phyloP scores from a whole-genome alignment of 1,284 basidiomycete species.

The Ustilago nuda region DNA sequence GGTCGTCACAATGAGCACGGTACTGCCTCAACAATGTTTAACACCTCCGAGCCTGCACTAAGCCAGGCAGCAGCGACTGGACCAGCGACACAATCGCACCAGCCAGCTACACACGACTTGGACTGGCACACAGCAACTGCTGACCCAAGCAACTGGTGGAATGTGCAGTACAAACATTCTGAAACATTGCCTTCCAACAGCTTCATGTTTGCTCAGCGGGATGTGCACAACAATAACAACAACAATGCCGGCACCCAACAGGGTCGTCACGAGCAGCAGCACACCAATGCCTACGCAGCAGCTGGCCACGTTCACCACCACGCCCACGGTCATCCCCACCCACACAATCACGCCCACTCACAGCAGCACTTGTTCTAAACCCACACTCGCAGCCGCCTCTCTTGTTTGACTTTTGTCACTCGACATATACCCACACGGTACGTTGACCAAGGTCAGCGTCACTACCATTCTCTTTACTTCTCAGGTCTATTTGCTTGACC shows the following conservation, averaged over 20 bases:
- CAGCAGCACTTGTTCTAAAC: background rate
- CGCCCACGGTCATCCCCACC: conserved; percentile 8
- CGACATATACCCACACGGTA: conserved; percentile 10
- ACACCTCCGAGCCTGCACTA: conserved; percentile 34
- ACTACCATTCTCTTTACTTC: background rate
- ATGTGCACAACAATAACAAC: conserved; percentile 16
- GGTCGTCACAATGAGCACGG: conserved; percentile 18
- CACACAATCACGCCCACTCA: conserved; percentile 6
- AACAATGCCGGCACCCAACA: background rate
- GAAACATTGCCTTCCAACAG: conserved; percentile 28
- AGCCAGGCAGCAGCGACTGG: conserved; percentile 20
- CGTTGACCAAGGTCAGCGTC: background rate
- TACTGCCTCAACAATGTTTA: conserved; percentile 11
- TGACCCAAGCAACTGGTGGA: conserved; percentile 39
- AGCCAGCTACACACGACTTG: conserved; percentile 12
- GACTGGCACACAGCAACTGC: conserved; percentile 39
- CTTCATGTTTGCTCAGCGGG: conserved; percentile 32
- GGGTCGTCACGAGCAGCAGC: conserved; percentile 8
- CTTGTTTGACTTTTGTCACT: background rate
- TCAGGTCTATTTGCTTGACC: background rate
- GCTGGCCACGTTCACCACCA: conserved; percentile 20
- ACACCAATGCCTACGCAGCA: background rate
- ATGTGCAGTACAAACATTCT: conserved; percentile 37
- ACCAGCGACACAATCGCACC: conserved; percentile 12
- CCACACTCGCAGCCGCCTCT: conserved; percentile 11